Evolutionary conservation across 345 rosid genomes (phyloP), one percentile per base, ranked within the genome.

Genomic region (Dipteronia sinensis): DNA sequence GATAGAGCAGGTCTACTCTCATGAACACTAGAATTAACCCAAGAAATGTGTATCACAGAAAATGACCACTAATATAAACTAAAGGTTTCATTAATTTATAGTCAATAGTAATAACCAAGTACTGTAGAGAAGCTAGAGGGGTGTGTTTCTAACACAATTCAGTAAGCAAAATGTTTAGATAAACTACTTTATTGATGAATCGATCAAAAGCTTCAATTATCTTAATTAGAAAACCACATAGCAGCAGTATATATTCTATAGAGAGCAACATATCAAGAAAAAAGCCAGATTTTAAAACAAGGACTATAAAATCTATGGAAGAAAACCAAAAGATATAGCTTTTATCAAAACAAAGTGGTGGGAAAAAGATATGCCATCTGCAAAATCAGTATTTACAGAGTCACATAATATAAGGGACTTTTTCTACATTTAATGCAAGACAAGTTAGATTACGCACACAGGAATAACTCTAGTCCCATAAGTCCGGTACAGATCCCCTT

Each of bases 401-500:
- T n/a, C n/a, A 73, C n/a, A 64, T n/a, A 17, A 22, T 61, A 62
- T 44, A 3, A 25, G 8, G 69, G 44, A 73, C 62, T 22, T 22
- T 1, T 47, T 42, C 23, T 73, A 25, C 13, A 69, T 70, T 49
- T 72, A 68, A 66, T 19, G 44, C 42, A 77, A 75, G 65, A 44
- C 3, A 0, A 75, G 73, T 69, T 47, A 67, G 65, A 64, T 64
- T 77, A 64, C 98, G 92, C 78, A 96, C 99, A 96, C 95, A 78
- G 99, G 99, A 88, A 96, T 89, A 78, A 96, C 98, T 91, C 98
- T 89, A 44, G 99, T 96, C 83, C 99, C 99, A 72, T 90, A 94
- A 62, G 99, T 94, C 68, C 94, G 90, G 76, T 91, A 84, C 76
- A 94, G 78, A 81, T 89, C 90, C 51, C 98, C 99, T 77, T 78